phyloP scores from a whole-genome alignment of 495 filamentous ascomycete species.

The Penicillium flavigenum region DNA sequence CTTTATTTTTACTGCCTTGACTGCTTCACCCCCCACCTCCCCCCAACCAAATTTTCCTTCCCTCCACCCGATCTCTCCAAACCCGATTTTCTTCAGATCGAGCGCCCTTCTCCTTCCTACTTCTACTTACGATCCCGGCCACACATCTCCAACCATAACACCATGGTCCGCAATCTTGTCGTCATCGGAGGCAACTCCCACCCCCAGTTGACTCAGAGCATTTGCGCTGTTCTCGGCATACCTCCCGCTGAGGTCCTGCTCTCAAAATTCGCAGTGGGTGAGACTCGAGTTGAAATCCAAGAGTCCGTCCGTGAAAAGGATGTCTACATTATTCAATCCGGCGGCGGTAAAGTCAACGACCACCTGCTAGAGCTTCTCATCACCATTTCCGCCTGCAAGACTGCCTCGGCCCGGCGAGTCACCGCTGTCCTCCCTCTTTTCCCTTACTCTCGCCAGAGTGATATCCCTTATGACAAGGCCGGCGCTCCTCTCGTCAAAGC shows the following conservation, averaged over 20 bases:
- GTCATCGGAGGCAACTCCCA: conserved; percentile 92
- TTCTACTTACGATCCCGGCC: conserved; percentile 9
- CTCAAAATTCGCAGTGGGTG: conserved; percentile 88
- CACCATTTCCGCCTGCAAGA: conserved; percentile 95
- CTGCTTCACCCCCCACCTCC: no score
- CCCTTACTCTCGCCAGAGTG: conserved; percentile 92
- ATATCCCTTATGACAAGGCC: conserved; percentile 91
- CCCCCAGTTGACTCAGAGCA: conserved; percentile 76
- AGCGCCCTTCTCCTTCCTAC: conserved; percentile 16
- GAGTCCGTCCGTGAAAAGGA: conserved; percentile 97
- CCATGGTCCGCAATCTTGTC: conserved; percentile 94
- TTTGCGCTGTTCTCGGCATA: conserved; percentile 84
- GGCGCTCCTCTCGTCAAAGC: conserved; percentile 82
- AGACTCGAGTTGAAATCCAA: conserved; percentile 91
- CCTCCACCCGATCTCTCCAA: conserved; percentile 33
- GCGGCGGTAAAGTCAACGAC: conserved; percentile 89
- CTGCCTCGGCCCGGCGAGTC: conserved; percentile 84
- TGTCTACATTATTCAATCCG: conserved; percentile 94
- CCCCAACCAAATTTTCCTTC: no score
- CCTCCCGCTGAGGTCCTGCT: conserved; percentile 78
- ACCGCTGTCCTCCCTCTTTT: conserved; percentile 95
- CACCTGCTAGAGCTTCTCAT: conserved; percentile 94
- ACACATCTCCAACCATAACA: conserved; percentile 14
- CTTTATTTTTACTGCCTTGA: conserved; percentile 15
- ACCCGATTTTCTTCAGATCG: conserved; percentile 31